Conservation (phyloP, 192 early-diverging fungal species). For the Phlyctochytrium arcticum region DNA sequence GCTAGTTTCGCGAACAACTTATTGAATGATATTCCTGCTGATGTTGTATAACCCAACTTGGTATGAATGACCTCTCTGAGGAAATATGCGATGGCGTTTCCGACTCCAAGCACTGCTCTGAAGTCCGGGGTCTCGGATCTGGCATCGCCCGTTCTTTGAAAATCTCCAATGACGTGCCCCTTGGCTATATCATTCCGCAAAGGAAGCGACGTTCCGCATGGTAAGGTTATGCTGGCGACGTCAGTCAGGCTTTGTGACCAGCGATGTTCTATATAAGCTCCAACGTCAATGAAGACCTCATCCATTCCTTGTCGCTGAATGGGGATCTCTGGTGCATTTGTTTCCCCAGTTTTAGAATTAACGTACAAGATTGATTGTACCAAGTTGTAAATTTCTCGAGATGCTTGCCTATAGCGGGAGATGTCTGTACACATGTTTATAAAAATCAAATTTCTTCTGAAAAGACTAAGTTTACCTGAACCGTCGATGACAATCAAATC, state of each 20-base stretch:
- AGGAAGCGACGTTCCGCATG: not conserved
- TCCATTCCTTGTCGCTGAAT: slow-evolving; percentile 36
- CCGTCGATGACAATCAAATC: slow-evolving; percentile 36
- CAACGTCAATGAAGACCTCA: slow-evolving; percentile 38
- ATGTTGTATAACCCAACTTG: slow-evolving; percentile 27
- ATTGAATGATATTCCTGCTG: slow-evolving; percentile 28
- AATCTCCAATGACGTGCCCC: not conserved
- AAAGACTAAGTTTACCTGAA: slow-evolving; percentile 4
- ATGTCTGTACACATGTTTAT: slow-evolving; percentile 19
- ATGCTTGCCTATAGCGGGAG: slow-evolving; percentile 24
- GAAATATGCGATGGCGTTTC: slow-evolving; percentile 22
- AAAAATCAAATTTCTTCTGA: not conserved
- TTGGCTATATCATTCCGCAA: not conserved
- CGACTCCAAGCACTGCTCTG: too few species aligned
- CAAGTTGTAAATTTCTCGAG: slow-evolving; percentile 30
- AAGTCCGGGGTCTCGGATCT: too few species aligned
- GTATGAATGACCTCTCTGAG: slow-evolving; percentile 12
- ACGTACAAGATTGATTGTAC: slow-evolving; percentile 17
- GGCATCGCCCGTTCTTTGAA: not conserved
- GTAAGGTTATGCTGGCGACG: not conserved
- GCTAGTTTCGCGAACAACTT: slow-evolving; percentile 38
- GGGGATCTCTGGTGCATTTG: slow-evolving; percentile 6
- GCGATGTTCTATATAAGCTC: slow-evolving; percentile 26
- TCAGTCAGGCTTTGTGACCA: not conserved
- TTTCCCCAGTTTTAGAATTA: not conserved